phyloP scores from a whole-genome alignment of 768 basidiomycete genomes.

The Harrya chromipes region DNA sequence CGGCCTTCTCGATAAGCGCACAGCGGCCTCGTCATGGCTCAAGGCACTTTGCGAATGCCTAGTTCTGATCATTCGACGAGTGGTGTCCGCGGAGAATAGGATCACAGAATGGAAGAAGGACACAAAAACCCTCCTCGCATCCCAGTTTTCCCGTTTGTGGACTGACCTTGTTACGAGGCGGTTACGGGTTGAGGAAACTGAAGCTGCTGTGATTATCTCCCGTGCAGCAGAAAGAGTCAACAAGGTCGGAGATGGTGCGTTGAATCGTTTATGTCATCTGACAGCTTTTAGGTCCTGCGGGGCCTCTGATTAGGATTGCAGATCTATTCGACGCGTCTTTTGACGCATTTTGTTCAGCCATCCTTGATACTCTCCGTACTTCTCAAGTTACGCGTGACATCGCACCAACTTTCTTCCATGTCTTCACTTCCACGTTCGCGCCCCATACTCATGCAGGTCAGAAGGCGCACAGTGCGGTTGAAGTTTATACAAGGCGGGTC shows the following conservation, averaged over 20 bases:
- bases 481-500: conserved; percentile 13
- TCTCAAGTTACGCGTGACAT: conserved; percentile 21
- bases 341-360: conserved; percentile 34
- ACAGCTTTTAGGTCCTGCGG: conserved; percentile 25
- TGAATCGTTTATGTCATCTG: conserved; percentile 19
- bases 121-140: conserved; percentile 35
- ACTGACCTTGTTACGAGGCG: conserved; percentile 40
- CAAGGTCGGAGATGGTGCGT: conserved; percentile 41
- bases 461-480: conserved; percentile 10
- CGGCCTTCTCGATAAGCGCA: conserved; percentile 22
- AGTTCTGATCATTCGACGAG: conserved; percentile 48
- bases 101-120: not conserved
- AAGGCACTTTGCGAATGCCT: conserved; percentile 69
- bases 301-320: conserved; percentile 15
- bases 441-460: conserved; percentile 12
- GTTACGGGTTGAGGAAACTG: conserved; percentile 46
- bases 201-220: conserved; percentile 43
- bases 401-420: conserved; percentile 45
- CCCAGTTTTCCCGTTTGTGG: conserved; percentile 49
- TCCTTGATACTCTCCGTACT: conserved; percentile 4
- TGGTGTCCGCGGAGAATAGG: conserved; percentile 2
- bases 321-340: conserved; percentile 53
- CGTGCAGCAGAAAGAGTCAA: conserved; percentile 44
- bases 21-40: conserved; percentile 53
- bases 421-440: conserved; percentile 39